Evolutionary conservation across 176 grass and related monocot genomes (phyloP).

Genomic region (Puya raimondii): DNA sequence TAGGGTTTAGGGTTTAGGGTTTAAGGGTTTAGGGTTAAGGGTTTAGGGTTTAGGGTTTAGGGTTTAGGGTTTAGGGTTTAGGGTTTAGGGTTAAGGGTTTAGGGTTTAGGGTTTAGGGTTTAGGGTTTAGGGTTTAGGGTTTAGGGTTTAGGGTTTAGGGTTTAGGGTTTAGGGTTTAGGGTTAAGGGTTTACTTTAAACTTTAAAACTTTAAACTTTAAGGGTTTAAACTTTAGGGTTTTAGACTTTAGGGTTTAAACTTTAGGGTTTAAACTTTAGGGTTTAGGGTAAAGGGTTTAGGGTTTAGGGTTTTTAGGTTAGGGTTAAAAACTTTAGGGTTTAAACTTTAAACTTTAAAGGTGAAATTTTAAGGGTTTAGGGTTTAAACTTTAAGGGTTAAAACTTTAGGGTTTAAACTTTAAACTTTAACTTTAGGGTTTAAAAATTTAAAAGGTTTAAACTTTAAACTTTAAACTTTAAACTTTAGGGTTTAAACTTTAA

Average conservation of each 20-base stretch:
- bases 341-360: no score
- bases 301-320: constrained; percentile 1
- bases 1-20: no score
- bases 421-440: neutral
- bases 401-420: neutral
- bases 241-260: no score
- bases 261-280: neutral
- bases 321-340: no score
- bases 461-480: no score
- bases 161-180: neutral
- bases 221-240: neutral
- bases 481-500: neutral
- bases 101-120: constrained; percentile 13
- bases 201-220: no score
- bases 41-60: no score
- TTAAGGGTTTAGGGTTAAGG: no score
- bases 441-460: neutral
- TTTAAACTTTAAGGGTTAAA: neutral
- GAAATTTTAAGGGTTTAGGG: neutral
- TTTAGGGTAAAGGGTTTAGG: neutral
- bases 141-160: constrained; percentile 8
- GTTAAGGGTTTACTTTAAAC: neutral
- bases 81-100: constrained; percentile 17
- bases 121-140: constrained; percentile 20
- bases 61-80: no score